Evolutionary conservation across 495 filamentous ascomycete genomes (phyloP).

Genomic region (Neurospora sp.): DNA sequence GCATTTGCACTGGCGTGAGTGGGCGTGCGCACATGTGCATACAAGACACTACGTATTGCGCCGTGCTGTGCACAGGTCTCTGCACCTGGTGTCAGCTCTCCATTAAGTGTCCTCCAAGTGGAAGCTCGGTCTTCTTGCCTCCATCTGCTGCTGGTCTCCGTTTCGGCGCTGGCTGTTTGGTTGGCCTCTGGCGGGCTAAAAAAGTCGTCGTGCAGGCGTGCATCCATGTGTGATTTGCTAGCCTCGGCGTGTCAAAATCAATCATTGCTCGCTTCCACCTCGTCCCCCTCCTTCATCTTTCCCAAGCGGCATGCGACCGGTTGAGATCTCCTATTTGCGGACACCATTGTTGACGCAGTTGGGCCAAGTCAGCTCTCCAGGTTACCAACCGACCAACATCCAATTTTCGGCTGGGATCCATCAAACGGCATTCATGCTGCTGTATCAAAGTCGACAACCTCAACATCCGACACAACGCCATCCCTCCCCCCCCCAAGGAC

Average conservation of each 20-base stretch:
- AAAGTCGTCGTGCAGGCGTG: not conserved
- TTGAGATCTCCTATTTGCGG: not conserved
- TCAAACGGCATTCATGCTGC: not conserved
- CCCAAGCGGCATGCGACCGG: not conserved
- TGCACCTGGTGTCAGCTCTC: not conserved
- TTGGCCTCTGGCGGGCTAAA: not conserved
- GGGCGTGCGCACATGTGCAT: not conserved
- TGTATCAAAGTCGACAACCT: not conserved
- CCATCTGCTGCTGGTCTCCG: not conserved
- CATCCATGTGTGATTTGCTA: conserved; percentile 21
- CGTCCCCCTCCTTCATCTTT: conserved; percentile 8
- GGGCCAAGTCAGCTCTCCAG: not conserved
- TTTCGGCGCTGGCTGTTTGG: not conserved
- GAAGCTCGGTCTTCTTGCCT: not conserved
- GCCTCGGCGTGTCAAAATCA: conserved; percentile 17
- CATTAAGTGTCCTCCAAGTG: not conserved
- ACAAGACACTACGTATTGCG: not conserved
- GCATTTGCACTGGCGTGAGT: not conserved
- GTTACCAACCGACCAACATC: not conserved
- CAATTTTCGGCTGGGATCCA: not conserved
- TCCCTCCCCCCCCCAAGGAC: not conserved
- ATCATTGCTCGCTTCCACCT: conserved; percentile 9
- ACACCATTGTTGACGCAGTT: not conserved
- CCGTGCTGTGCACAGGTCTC: not conserved
- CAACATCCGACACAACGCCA: not conserved